Base-by-base conservation (phyloP, 2,329 filamentous ascomycete genomes). In the Phialophora macrospora region DNA sequence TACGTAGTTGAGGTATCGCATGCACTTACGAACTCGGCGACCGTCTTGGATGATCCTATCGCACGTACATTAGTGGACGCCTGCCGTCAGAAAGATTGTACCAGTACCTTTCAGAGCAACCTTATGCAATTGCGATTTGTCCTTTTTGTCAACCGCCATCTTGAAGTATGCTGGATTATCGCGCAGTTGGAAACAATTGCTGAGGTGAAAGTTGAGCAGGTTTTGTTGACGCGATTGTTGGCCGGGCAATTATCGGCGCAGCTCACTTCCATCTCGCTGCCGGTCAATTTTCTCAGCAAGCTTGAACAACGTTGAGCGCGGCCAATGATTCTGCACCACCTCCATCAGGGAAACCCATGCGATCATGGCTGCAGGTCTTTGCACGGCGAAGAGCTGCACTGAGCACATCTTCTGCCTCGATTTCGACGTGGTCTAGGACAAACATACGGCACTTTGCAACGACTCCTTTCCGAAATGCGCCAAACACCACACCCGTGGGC, bases 111-210 rank as follows among this genome's bases (percentile, higher is more conserved):
- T 79, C 60, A 97, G 84, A 44, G 93, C 91, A 69, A 99, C 87
- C 84, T 97, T 98, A 83, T 99, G 95, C 67, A 93, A 88, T 80
- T 97, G 97, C 72, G 92, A 91, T 75, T 93, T 93, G 74, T 87
- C 85, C 70, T 84, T 85, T 66, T 83, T 75, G 22, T 72, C 72
- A 44, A 68, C 69, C 38, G 71, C 79, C 62, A 72, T 70, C 56
- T 68, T 69, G 49, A 17, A 17, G 61, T 24, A 44, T 62, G 54
- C 48, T 60, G 55, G n/a, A 20, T 41, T 51, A 41, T 56, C 51
- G 41, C 34, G 48, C 44, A 62, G 44, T 57, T 12, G 17, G 24
- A 58, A 52, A 41, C 20, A 17, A 44, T 5, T 3, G 5, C 30
- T 52, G 9, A 34, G 0, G 3, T 22, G 62, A 34, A 54, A 57